Evolutionary conservation across 768 basidiomycete species (phyloP).

Genomic region (Boletus sensibilis): DNA sequence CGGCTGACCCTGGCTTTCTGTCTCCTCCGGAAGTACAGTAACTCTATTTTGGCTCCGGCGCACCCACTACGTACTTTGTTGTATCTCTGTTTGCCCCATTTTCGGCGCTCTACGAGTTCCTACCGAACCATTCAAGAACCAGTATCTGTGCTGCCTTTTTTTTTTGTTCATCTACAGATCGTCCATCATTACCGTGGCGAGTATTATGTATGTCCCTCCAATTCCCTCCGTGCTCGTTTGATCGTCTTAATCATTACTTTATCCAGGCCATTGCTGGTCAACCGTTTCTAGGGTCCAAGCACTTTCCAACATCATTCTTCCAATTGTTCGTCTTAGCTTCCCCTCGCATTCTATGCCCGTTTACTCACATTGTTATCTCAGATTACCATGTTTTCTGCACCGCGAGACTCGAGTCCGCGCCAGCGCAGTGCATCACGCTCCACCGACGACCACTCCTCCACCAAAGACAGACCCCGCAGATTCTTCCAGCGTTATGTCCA

Average conservation of each 20-base stretch:
- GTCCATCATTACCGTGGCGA: background rate
- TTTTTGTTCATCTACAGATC: background rate
- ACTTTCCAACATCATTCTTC: background rate
- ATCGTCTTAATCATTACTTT: slow-evolving; percentile 2
- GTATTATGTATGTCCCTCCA: slow-evolving; percentile 23
- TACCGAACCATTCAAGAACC: background rate
- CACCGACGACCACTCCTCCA: slow-evolving; percentile 14
- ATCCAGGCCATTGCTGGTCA: slow-evolving; percentile 16
- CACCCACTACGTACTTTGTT: slow-evolving; percentile 14
- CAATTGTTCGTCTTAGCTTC: background rate
- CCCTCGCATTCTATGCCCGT: background rate
- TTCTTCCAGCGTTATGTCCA: slow-evolving; percentile 12
- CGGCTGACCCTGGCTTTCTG: background rate
- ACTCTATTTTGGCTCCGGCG: slow-evolving; percentile 22
- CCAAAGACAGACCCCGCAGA: slow-evolving; percentile 11
- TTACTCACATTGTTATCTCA: background rate
- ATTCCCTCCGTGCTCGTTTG: background rate
- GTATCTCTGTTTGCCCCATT: slow-evolving; percentile 17
- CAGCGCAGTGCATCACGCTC: slow-evolving; percentile 21
- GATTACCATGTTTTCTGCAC: slow-evolving; percentile 17
- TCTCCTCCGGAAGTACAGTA: slow-evolving; percentile 6
- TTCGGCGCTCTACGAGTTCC: background rate
- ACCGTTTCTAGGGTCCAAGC: slow-evolving; percentile 17
- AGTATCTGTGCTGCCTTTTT: background rate
- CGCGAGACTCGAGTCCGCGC: background rate